Evolutionary conservation across 2,329 filamentous ascomycete species (phyloP).

Genomic region (Knoxdaviesia capensis): DNA sequence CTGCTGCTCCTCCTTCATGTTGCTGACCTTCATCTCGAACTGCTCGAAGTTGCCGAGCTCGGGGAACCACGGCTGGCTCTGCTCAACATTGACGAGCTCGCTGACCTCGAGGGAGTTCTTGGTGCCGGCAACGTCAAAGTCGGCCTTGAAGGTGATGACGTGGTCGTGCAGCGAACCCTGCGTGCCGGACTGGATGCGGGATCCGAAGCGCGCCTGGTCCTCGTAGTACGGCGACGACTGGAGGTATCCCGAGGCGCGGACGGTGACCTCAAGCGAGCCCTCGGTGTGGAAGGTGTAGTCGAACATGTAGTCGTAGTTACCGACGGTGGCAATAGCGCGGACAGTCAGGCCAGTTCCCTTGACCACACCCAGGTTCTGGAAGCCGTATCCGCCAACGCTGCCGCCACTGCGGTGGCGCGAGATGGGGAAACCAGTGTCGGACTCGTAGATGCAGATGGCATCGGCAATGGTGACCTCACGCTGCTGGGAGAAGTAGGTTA

Average conservation of each 20-base stretch:
- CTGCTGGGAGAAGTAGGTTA: constrained; percentile 12
- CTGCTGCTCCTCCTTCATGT: constrained; percentile 9
- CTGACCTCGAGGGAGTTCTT: constrained; percentile 16
- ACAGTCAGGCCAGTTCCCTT: constrained; percentile 12
- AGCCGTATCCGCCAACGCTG: constrained; percentile 9
- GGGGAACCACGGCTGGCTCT: constrained; percentile 15
- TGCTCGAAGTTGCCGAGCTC: constrained; percentile 16
- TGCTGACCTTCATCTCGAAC: constrained; percentile 7
- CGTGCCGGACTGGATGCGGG: constrained; percentile 14
- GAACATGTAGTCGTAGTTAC: constrained; percentile 23
- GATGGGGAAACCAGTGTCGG: constrained; percentile 15
- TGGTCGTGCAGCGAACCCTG: constrained; percentile 18
- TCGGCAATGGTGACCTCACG: constrained; percentile 11
- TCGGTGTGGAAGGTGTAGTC: constrained; percentile 16
- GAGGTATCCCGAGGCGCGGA: constrained; percentile 18
- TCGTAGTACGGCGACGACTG: constrained; percentile 13
- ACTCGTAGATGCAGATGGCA: constrained; percentile 19
- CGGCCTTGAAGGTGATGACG: constrained; percentile 18
- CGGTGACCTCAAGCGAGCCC: constrained; percentile 17
- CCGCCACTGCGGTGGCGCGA: constrained; percentile 13
- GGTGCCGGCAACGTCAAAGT: constrained; percentile 16
- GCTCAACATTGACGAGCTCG: constrained; percentile 11
- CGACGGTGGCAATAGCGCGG: constrained; percentile 12
- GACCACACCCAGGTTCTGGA: constrained; percentile 12
- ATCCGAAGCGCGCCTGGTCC: constrained; percentile 14